phyloP scores from a whole-genome alignment of 805 yeast species.

The Zygosaccharomyces pseudorouxii region DNA sequence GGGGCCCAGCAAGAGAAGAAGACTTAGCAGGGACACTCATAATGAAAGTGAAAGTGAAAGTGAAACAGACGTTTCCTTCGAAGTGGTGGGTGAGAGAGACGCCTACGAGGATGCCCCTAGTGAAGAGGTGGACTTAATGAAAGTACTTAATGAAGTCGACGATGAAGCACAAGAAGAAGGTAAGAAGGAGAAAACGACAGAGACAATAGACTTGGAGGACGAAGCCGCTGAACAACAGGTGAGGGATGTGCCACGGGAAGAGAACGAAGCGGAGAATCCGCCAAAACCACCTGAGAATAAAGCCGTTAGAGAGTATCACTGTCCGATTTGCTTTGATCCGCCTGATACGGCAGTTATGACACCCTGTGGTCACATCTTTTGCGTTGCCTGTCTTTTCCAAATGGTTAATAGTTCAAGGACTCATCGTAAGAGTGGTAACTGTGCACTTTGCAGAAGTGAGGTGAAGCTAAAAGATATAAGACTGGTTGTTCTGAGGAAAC shows the following conservation, averaged over 20 bases:
- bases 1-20: constrained; percentile 7
- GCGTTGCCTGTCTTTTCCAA: constrained; percentile 48
- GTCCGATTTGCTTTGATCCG: constrained; percentile 55
- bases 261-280: constrained; percentile 18
- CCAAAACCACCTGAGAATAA: constrained; percentile 23
- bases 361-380: constrained; percentile 56
- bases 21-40: constrained; percentile 1
- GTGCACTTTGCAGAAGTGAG: constrained; percentile 41
- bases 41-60: constrained; percentile 6
- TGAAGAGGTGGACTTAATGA: constrained; percentile 11
- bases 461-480: constrained; percentile 33
- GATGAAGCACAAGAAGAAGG: constrained; percentile 13
- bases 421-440: constrained; percentile 35
- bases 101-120: constrained; percentile 9
- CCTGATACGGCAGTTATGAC: constrained; percentile 46
- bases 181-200: constrained; percentile 1
- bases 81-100: constrained; percentile 14
- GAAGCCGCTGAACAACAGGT: constrained; percentile 37
- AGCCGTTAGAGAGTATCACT: constrained; percentile 37
- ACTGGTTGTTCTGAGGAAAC: constrained; percentile 35
- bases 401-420: constrained; percentile 46
- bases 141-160: constrained; percentile 11
- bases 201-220: constrained; percentile 21
- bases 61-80: constrained; percentile 20
- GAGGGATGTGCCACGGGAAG: constrained; percentile 39